Base-by-base conservation (phyloP, 441 rosid species). In the Jatropha podagrica region DNA sequence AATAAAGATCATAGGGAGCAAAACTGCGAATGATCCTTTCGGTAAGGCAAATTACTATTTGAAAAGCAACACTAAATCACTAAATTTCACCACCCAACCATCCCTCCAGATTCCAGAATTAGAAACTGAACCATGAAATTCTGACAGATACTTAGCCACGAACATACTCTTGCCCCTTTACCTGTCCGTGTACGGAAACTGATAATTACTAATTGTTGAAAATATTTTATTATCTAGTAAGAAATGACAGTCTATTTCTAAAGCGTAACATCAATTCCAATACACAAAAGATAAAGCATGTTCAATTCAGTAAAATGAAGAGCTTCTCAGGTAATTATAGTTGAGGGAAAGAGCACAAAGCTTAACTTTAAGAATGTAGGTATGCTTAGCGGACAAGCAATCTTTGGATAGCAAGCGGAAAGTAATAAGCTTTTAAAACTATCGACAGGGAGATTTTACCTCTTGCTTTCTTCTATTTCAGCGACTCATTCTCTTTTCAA, bases 161-260 rank as follows among this genome's bases (percentile, higher is more conserved):
- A 32, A 32, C 32, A 32, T 32, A 32, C 32, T 0, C 32, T 32
- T 32, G 32, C 1, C 32, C 2, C 32, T 32, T 32, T 32, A 32
- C 32, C 32, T 32, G 32, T 32, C 32, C 32, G 32, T 32, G 23
- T 23, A 23, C 0, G 23, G 23, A 23, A 32, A 32, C 32, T 32
- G 32, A 32, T 32, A 32, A 32, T 32, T 32, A 32, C 32, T 32
- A 32, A 2, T 32, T 32, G 32, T 32, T 32, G 32, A 52, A 42
- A 40, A 1, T 23, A 5, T 75, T 89, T 80, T 42, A 89, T 89
- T 89, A 83, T 54, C 72, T 66, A 12, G 77, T 89, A 89, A 89
- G 93, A 76, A 89, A 87, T 52, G 41, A 41, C n/a, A 72, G 26
- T 38, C 27, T 7, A 20, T 37, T 38, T 38, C 46, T 10, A 37